These are phyloP conservation scores for Arthromyces matolae DNA, from an alignment of 768 basidiomycete species.

Conservation along the genomic window DNA sequence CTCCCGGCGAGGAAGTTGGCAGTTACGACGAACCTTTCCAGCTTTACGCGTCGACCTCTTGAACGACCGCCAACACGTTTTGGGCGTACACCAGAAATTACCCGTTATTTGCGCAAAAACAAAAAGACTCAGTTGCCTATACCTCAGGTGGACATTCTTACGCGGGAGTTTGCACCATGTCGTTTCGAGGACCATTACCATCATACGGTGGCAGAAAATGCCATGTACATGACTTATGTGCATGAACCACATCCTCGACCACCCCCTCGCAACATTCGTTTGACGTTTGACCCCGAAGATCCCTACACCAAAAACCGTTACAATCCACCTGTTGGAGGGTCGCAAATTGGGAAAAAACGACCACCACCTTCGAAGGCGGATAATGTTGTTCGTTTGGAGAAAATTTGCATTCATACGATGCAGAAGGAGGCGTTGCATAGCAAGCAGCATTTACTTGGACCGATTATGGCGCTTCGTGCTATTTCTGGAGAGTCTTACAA, in stretches of 20 bases:
- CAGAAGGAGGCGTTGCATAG: slow-evolving; percentile 73
- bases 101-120: slow-evolving; percentile 44
- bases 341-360: slow-evolving; percentile 61
- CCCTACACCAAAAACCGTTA: slow-evolving; percentile 80
- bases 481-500: slow-evolving; percentile 79
- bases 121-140: slow-evolving; percentile 58
- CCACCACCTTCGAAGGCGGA: slow-evolving; percentile 63
- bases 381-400: slow-evolving; percentile 74
- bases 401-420: slow-evolving; percentile 84
- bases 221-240: slow-evolving; percentile 92
- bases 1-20: no score
- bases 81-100: slow-evolving; percentile 47
- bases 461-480: slow-evolving; percentile 83
- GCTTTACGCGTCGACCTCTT: neutral
- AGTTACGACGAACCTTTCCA: neutral
- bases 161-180: slow-evolving; percentile 68
- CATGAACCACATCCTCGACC: slow-evolving; percentile 62
- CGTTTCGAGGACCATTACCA: slow-evolving; percentile 85
- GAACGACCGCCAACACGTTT: slow-evolving; percentile 33
- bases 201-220: slow-evolving; percentile 75
- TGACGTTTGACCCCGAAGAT: slow-evolving; percentile 69
- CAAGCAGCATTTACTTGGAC: slow-evolving; percentile 72
- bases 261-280: slow-evolving; percentile 54
- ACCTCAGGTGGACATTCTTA: slow-evolving; percentile 61
- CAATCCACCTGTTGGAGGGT: slow-evolving; percentile 73